Percentiles rank a stretch among this genome's conserved stretches.
These are phyloP conservation scores for Botryotinia narcissicola DNA, from an alignment of 2,329 filamentous ascomycete species.

Conservation along the genomic window DNA sequence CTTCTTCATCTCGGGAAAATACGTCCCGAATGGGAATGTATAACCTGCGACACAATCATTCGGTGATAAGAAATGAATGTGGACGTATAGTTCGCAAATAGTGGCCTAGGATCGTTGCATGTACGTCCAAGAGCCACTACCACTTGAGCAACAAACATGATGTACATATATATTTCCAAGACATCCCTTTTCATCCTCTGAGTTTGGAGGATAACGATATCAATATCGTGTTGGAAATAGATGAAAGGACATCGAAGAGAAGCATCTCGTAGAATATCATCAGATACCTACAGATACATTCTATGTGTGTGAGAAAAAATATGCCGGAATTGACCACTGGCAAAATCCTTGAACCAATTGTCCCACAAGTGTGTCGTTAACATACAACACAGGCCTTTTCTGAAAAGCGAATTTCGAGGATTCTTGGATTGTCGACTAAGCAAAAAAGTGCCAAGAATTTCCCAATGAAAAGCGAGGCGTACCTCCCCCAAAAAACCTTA, in stretches of 20 bases:
- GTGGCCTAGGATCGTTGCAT: not conserved
- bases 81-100: not conserved
- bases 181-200: not conserved
- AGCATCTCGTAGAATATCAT: not conserved
- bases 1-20: conserved; percentile 7
- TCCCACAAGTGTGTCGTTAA: not conserved
- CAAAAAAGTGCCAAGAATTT: too few relatives aligned
- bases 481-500: too few relatives aligned
- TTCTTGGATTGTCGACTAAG: too few relatives aligned
- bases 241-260: not conserved
- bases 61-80: not conserved
- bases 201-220: not conserved
- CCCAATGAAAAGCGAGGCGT: too few relatives aligned
- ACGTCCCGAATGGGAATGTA: conserved; percentile 9
- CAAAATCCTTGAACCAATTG: not conserved
- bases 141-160: too few relatives aligned
- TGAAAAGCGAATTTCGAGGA: too few relatives aligned
- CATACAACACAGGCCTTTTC: too few relatives aligned
- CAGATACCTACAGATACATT: not conserved
- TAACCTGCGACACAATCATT: not conserved
- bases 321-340: not conserved
- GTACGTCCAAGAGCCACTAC: too few relatives aligned
- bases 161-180: not conserved
- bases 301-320: not conserved
- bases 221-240: not conserved